Evolutionary conservation across 192 early-diverging fungal species (phyloP), one percentile per base, ranked within the genome.

Genomic region (Mycoemilia scoparia): DNA sequence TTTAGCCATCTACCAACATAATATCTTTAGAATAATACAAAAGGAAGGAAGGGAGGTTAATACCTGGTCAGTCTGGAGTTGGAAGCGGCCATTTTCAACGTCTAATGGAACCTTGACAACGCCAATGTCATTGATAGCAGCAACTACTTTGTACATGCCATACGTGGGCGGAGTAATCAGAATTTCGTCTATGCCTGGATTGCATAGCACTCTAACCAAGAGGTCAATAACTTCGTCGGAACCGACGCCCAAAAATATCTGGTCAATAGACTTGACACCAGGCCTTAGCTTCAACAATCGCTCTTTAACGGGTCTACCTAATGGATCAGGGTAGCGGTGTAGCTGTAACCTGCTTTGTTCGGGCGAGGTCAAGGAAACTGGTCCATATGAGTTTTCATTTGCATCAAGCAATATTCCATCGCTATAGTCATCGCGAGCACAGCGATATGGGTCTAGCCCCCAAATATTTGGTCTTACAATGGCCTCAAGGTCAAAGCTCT

Each of bases 151-250:
- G 65, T 99, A 99, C 96, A 99, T 99, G 32, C 96, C 96, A 54
- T 99, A 99, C 16, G 92, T 96, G 3, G 96, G 96, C 41, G 92
- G 92, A 3, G 81, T 86, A 41, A 99, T 79, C 17, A 99, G 58
- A 33, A 96, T 73, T 53, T 84, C 77, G 46, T 99, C 96, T 36
- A 66, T 73, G 22, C 73, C 89, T 3, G 96, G 96, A 14, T 67
- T 56, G 58, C 92, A 91, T 14, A 80, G 81, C 29, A 95, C 75
- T 26, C 90, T 67, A 31, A 93, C 74, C 16, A 86, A 39, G 37
- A 92, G 46, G 49, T 97, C 96, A 38, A 97, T 88, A 32, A 81
- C 70, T 55, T 99, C 96, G 57, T 99, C 96, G 34, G 77, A 82
- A 2, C 96, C 96, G 23, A 99, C 96, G 16, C 96, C 96, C 34